These are phyloP conservation scores for Zygotorulaspora mrakii DNA, from an alignment of 1,139 yeast genomes.

Conservation along the genomic window DNA sequence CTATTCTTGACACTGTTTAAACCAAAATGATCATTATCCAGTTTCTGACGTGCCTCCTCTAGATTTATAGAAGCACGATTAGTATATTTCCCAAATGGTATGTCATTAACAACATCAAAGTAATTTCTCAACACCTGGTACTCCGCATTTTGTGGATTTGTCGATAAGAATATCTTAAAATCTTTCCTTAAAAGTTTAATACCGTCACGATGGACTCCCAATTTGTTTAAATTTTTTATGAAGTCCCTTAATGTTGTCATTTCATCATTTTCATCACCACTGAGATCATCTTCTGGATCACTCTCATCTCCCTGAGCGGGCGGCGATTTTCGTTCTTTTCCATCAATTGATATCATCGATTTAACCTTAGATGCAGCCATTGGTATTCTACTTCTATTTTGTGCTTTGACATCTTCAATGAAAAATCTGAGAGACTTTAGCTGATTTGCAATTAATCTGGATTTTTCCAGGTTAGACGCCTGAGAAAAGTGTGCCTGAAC, in stretches of 20 bases:
- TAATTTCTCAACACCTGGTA: slow-evolving; percentile 63
- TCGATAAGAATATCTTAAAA: slow-evolving; percentile 51
- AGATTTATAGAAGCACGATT: slow-evolving; percentile 43
- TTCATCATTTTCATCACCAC: slow-evolving; percentile 41
- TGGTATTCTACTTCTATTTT: background rate
- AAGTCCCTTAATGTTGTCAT: slow-evolving; percentile 48
- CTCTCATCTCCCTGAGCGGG: slow-evolving; percentile 2
- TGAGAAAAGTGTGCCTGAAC: slow-evolving; percentile 44
- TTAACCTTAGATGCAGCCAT: background rate
- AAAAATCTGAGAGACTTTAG: slow-evolving; percentile 53
- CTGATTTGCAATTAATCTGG: slow-evolving; percentile 58
- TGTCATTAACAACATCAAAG: slow-evolving; percentile 60
- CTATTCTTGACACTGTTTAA: slow-evolving; percentile 77
- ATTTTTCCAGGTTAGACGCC: slow-evolving; percentile 52
- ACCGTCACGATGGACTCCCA: slow-evolving; percentile 47
- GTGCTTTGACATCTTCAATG: slow-evolving; percentile 48
- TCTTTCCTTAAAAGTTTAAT: slow-evolving; percentile 54
- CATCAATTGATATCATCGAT: background rate
- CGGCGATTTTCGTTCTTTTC: background rate
- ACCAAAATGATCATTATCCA: slow-evolving; percentile 84
- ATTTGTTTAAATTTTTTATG: slow-evolving; percentile 40
- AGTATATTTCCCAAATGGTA: slow-evolving; percentile 53
- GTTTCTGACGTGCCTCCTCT: slow-evolving; percentile 50
- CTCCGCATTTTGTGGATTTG: slow-evolving; percentile 60
- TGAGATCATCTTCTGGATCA: slow-evolving; percentile 3